Percentiles rank a stretch among this genome's conserved stretches.
These are phyloP conservation scores for Fraxinus albicans DNA, from an alignment of 305 asterid genomes.

Conservation along the genomic window DNA sequence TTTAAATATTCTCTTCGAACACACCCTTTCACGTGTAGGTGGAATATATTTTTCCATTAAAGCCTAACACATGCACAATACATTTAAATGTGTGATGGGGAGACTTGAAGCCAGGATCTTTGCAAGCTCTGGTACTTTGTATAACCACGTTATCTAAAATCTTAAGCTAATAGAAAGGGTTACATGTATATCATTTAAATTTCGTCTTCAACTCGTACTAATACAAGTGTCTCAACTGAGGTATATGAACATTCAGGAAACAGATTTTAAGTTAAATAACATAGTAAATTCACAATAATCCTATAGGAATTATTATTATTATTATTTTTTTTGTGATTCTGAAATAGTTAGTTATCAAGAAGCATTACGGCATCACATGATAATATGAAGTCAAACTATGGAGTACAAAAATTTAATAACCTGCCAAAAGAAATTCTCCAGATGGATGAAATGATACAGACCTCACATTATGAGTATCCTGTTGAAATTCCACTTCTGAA, in stretches of 20 bases:
- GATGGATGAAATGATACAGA: conserved; percentile 90
- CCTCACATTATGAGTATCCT: conserved; percentile 93
- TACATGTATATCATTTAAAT: not conserved
- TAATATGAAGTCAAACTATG: conserved; percentile 17
- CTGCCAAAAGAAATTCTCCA: conserved; percentile 86
- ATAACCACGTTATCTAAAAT: not conserved
- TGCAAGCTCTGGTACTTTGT: not conserved
- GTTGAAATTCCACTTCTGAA: conserved; percentile 28
- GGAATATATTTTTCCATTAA: not conserved
- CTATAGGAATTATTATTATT: not conserved
- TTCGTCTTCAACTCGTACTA: not conserved
- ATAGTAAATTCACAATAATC: not conserved
- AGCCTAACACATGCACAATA: not conserved
- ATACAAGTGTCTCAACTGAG: not conserved
- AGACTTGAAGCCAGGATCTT: not conserved
- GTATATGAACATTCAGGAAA: not conserved
- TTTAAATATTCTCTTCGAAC: not conserved
- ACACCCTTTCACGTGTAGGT: not conserved
- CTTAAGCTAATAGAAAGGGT: not conserved
- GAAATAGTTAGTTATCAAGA: not conserved
- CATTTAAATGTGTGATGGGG: not conserved
- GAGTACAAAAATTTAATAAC: conserved; percentile 38
- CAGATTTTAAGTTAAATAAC: not conserved
- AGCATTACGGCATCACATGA: conserved; percentile 14
- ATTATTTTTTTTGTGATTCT: not conserved